Base-by-base conservation (phyloP, 2,329 filamentous ascomycete genomes). In the Epicoccum sorghinum region DNA sequence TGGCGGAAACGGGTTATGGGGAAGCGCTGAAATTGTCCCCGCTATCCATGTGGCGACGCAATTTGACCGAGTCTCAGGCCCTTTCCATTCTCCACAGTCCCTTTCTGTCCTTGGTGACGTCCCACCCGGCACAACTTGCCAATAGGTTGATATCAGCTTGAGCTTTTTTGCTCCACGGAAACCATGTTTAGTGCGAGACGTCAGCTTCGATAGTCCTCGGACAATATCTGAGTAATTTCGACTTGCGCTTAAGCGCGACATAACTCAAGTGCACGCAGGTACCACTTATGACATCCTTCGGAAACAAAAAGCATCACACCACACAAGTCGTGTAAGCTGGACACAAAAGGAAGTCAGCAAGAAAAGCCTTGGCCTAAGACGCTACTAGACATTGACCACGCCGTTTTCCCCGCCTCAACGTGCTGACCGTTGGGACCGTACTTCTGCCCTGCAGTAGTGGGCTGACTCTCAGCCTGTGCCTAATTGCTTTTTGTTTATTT, bases 111-210 rank as follows among this genome's bases (percentile, higher is more conserved):
- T 32, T 48, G 41, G 52, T 61, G 55, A 58, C 58, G 55, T 64
- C 55, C 49, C 46, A 50, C 38, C 47, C 62, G 61, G 52, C 46
- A 59, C 50, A 4, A 59, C 53, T 32, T 61, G 55, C 47, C 55
- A 40, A 29, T 47, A 22, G 35, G 4, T 45, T 36, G 23, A 22
- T 38, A 48, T 62, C 55, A 61, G 60, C 60, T 57, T 53, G 41
- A 32, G 47, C 35, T 45, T 10, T 35, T 46, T 47, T 51, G 38
- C 30, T 40, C 52, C 36, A 46, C 41, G 47, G 27, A 59, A 40
- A 47, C 52, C 51, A 59, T 51, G 46, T 47, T 51, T 42, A 58
- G 49, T 49, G 29, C 37, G 41, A 41, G 35, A 40, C 24, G 46
- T 50, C 52, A 55, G 46, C 42, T 35, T 37, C 30, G n/a, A 45